Evolutionary conservation across 2,329 filamentous ascomycete genomes (phyloP).

Genomic region (Metarhizium brunneum): DNA sequence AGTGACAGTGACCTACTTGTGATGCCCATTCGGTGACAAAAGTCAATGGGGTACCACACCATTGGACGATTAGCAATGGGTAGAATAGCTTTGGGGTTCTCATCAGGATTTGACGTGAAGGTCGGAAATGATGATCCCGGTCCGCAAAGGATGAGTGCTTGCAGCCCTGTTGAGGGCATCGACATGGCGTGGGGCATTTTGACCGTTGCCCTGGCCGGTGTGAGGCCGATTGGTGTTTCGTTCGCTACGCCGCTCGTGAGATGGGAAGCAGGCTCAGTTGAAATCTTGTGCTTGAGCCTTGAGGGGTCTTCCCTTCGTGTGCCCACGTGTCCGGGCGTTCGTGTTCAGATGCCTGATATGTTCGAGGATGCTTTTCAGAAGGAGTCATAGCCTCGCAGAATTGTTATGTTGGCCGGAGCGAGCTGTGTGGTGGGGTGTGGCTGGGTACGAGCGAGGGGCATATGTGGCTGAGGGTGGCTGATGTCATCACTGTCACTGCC

Average conservation of each 20-base stretch:
- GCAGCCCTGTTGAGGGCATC: slow-evolving; percentile 66
- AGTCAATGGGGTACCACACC: slow-evolving; percentile 84
- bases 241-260: background rate
- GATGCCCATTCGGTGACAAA: slow-evolving; percentile 73
- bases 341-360: background rate
- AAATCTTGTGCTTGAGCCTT: background rate
- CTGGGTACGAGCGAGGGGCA: background rate
- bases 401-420: background rate
- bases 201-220: background rate
- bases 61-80: slow-evolving; percentile 80
- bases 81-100: slow-evolving; percentile 72
- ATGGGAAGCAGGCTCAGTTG: background rate
- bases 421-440: background rate
- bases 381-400: slow-evolving; percentile 6
- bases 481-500: background rate
- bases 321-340: background rate
- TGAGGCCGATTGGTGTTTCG: background rate
- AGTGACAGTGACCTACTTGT: slow-evolving; percentile 43
- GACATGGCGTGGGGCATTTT: slow-evolving; percentile 67
- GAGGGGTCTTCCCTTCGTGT: background rate
- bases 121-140: slow-evolving; percentile 75
- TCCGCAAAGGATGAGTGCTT: slow-evolving; percentile 75
- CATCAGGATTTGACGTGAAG: slow-evolving; percentile 70
- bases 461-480: slow-evolving; percentile 3
- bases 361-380: background rate